phyloP scores from a whole-genome alignment of 2,329 filamentous ascomycete species.

The Fusarium luffae region DNA sequence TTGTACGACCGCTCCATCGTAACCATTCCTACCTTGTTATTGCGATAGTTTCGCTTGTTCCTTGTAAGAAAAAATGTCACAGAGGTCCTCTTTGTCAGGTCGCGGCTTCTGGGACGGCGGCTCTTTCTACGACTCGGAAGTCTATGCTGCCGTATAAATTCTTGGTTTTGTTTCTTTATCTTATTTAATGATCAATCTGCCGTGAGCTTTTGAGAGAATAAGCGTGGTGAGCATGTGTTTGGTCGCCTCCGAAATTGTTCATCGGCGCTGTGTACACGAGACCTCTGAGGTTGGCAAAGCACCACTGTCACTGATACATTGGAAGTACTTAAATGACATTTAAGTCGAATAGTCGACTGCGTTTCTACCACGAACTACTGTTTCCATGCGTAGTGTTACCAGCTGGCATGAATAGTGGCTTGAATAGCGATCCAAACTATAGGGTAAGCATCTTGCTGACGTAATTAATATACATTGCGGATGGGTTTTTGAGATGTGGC shows the following conservation, averaged over 20 bases:
- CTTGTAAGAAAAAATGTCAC: not conserved
- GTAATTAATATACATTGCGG: not conserved
- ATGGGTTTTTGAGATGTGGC: not conserved
- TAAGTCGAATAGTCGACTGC: not conserved
- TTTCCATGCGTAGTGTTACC: not conserved
- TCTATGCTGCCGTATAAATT: too few species aligned
- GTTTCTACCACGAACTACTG: not conserved
- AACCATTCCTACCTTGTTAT: not conserved
- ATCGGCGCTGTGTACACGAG: not conserved
- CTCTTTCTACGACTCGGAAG: too few species aligned
- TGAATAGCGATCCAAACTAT: not conserved
- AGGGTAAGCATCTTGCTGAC: not conserved
- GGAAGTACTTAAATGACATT: not conserved
- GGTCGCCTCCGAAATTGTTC: too few species aligned
- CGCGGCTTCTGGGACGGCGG: not conserved
- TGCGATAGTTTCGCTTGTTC: not conserved
- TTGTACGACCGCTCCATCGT: not conserved
- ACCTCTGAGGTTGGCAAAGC: too few species aligned
- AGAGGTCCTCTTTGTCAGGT: not conserved
- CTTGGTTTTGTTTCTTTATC: too few species aligned
- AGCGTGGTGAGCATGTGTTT: too few species aligned
- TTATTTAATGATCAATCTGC: too few species aligned
- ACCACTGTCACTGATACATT: not conserved
- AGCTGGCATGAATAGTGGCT: not conserved
- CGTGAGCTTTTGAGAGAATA: too few species aligned